Evolutionary conservation across 2,329 filamentous ascomycete genomes (phyloP).

Genomic region (Pyricularia pennisetigena): DNA sequence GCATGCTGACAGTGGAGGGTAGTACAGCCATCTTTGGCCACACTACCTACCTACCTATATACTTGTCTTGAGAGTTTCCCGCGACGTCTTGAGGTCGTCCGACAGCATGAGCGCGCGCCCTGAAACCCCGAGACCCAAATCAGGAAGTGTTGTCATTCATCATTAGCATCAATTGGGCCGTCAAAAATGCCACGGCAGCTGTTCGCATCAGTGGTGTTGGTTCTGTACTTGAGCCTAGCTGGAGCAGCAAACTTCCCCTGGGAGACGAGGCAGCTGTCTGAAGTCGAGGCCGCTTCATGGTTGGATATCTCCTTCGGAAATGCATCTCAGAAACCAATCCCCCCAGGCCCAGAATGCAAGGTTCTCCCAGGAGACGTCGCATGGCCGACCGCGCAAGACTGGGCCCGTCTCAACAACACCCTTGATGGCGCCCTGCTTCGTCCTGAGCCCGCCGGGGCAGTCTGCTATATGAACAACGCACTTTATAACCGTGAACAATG

Average conservation of each 20-base stretch:
- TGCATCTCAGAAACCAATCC: conserved; percentile 10
- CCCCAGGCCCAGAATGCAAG: conserved; percentile 14
- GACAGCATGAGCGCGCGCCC: background rate
- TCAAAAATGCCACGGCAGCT: background rate
- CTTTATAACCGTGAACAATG: conserved; percentile 19
- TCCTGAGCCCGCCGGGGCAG: conserved; percentile 21
- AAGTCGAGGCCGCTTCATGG: conserved; percentile 20
- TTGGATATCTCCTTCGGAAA: conserved; percentile 18
- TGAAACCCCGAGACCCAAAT: background rate
- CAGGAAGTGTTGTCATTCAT: background rate
- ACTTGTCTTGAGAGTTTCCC: background rate
- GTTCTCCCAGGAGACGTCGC: conserved; percentile 17
- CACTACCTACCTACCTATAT: too few species aligned
- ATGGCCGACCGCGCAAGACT: conserved; percentile 20
- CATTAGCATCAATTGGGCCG: background rate
- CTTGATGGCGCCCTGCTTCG: conserved; percentile 22
- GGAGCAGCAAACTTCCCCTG: conserved; percentile 8
- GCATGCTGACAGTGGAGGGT: background rate
- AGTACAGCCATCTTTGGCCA: background rate
- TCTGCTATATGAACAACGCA: conserved; percentile 20
- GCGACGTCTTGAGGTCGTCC: background rate
- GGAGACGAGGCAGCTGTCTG: conserved; percentile 16
- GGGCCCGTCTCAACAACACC: conserved; percentile 17
- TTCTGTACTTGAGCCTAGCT: background rate
- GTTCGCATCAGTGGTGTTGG: background rate